Evolutionary conservation across 2,329 filamentous ascomycete species (phyloP), one percentile per base, ranked within the genome.

Genomic region (Paraconiothyrium sp.): DNA sequence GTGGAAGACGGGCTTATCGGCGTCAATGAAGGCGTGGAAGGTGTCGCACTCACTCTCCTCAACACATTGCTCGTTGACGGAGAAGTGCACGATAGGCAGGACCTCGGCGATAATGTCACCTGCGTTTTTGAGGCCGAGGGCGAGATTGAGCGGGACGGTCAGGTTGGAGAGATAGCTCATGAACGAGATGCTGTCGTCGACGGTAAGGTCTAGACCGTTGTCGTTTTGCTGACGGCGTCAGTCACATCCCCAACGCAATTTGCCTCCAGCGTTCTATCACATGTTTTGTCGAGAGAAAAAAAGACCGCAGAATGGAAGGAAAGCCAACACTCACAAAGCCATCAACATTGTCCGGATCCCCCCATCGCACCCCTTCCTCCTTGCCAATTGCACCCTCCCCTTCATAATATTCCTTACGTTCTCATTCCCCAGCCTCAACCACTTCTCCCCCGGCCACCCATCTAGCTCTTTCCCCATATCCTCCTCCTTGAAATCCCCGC

Each of bases 261-360:
- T 51, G 11, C 14, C 20, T 47, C 16, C 32, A 37, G 16, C 27
- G 8, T 4, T 50, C 30, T 50, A 2, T 34, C 48, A 11, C 27
- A 9, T 11, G 20, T 13, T 9, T 49, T 14, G 35, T 46, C 39
- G n/a, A 39, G 22, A 43, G 13, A 11, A 55, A n/a, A 30, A 20
- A 20, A 20, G 20, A 50, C 27, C 0, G 27, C 11, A 52, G 1
- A 11, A n/a, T 20, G 32, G 44, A 43, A 30, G 47, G 39, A 30
- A 41, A 35, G 60, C 34, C 48, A 57, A 54, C 4, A 80, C 81
- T 78, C 69, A 84, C 82, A 72, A 87, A 91, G 2, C 83, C 88
- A 70, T 91, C 90, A 6, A 92, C 84, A 66, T 92, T 92, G 72
- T 92, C 90, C 0, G 89, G 88, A 72, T 92, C 90, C 8, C 84